Percentiles rank a stretch among this genome's conserved stretches.
Conservation (phyloP, 805 yeast genomes). For the Lachancea lanzarotensis region DNA sequence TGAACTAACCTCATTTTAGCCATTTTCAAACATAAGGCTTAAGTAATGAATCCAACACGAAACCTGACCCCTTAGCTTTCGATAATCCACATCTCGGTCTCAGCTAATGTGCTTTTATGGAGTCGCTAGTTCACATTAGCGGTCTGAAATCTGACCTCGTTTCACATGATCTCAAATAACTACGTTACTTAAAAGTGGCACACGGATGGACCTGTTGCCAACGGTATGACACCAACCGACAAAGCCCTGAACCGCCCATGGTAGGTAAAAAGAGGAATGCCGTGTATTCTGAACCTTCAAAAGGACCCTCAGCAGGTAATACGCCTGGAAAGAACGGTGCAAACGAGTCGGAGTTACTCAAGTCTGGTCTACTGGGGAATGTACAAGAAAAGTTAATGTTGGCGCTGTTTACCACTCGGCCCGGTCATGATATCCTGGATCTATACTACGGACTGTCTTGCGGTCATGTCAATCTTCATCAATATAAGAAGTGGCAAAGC, state of each 20-base stretch:
- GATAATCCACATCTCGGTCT: too few species aligned
- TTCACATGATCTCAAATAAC: not conserved
- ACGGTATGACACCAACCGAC: not conserved
- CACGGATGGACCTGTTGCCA: not conserved
- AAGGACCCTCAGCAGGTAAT: not conserved
- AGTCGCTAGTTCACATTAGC: not conserved
- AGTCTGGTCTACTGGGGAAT: not conserved
- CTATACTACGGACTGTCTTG: conserved; percentile 9
- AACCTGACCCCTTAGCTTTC: too few species aligned
- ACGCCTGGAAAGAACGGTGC: not conserved
- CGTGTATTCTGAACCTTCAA: not conserved
- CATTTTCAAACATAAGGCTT: too few species aligned
- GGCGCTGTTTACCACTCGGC: conserved; percentile 19
- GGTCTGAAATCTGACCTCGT: not conserved
- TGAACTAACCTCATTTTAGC: too few species aligned
- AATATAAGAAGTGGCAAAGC: conserved; percentile 8
- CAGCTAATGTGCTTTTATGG: too few species aligned
- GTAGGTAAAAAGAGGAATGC: conserved; percentile 5
- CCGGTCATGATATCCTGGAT: conserved; percentile 20
- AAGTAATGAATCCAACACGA: too few species aligned
- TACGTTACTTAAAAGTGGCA: conserved; percentile 5
- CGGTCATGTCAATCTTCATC: conserved; percentile 8
- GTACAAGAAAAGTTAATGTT: conserved; percentile 12
- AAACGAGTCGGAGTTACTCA: not conserved
- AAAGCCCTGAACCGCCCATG: conserved; percentile 5